phyloP scores from a whole-genome alignment of 768 basidiomycete species.

The Auriscalpium orientale region DNA sequence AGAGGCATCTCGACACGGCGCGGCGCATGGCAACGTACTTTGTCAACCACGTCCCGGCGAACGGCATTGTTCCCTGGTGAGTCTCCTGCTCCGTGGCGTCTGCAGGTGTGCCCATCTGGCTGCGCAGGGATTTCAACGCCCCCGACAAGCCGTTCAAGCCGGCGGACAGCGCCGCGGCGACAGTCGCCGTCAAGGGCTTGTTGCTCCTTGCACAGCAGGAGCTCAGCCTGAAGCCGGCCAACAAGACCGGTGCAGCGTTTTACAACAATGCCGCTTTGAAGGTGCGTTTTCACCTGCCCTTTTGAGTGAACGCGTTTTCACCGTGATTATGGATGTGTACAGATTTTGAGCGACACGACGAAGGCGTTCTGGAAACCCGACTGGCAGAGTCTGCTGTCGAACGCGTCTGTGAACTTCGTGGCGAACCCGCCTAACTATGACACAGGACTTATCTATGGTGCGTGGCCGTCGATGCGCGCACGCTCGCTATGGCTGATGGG shows the following conservation, averaged over 20 bases:
- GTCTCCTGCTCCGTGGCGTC: constrained; percentile 7
- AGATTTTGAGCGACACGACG: constrained; percentile 7
- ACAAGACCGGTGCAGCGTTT: constrained; percentile 22
- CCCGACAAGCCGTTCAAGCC: constrained; percentile 48
- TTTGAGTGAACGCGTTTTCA: background rate
- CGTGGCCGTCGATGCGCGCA: constrained; percentile 3
- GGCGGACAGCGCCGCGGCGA: constrained; percentile 66
- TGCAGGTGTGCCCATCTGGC: background rate
- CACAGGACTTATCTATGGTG: constrained; percentile 56
- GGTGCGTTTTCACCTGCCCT: constrained; percentile 23
- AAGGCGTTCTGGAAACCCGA: constrained; percentile 38
- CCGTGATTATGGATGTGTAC: background rate
- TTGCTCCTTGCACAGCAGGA: constrained; percentile 44
- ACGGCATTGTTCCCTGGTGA: constrained; percentile 65
- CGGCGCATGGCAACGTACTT: constrained; percentile 54
- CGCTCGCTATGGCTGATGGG: background rate
- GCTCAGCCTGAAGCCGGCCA: constrained; percentile 24
- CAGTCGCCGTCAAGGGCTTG: constrained; percentile 52
- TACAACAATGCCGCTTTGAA: constrained; percentile 45
- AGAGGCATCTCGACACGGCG: constrained; percentile 51
- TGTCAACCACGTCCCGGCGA: constrained; percentile 46
- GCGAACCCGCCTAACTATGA: constrained; percentile 38
- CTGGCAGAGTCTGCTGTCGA: constrained; percentile 59
- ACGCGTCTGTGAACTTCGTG: constrained; percentile 57
- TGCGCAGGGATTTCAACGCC: constrained; percentile 63